Percentiles rank a stretch among this genome's conserved stretches.
Conservation (phyloP, 805 yeast genomes). For the Nakazawaea wickerhamii region DNA sequence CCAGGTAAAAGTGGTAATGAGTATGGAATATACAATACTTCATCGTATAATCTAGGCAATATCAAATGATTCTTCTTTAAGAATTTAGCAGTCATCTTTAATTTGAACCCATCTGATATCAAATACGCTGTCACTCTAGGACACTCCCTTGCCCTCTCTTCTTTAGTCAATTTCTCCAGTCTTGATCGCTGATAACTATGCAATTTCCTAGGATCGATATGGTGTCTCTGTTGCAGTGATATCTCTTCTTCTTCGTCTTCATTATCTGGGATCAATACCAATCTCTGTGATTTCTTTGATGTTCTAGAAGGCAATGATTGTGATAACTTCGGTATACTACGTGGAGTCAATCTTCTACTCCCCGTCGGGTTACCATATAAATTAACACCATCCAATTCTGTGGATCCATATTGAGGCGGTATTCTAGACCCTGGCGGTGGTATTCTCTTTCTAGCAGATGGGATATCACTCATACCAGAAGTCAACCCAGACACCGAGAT, state of each 20-base stretch:
- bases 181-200: slow-evolving; percentile 23
- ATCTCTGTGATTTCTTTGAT: slow-evolving; percentile 77
- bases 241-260: slow-evolving; percentile 19
- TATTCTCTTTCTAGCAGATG: slow-evolving; percentile 54
- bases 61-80: slow-evolving; percentile 71
- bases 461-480: slow-evolving; percentile 79
- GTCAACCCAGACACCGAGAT: slow-evolving; percentile 78
- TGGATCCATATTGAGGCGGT: neutral
- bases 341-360: slow-evolving; percentile 17
- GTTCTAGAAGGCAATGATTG: slow-evolving; percentile 66
- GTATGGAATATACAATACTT: slow-evolving; percentile 88
- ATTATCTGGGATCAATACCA: slow-evolving; percentile 78
- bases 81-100: slow-evolving; percentile 58
- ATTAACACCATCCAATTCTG: slow-evolving; percentile 13
- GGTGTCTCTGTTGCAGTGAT: slow-evolving; percentile 13
- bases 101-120: slow-evolving; percentile 75
- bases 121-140: slow-evolving; percentile 90
- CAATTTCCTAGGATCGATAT: slow-evolving; percentile 14
- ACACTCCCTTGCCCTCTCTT: slow-evolving; percentile 53
- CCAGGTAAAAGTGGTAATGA: slow-evolving; percentile 85
- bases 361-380: slow-evolving; percentile 3
- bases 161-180: slow-evolving; percentile 57
- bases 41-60: slow-evolving; percentile 83
- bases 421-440: slow-evolving; percentile 18
- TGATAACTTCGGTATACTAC: slow-evolving; percentile 41